Evolutionary conservation across 345 rosid genomes (phyloP), one percentile per base, ranked within the genome.

Genomic region (Orychophragmus violaceus): DNA sequence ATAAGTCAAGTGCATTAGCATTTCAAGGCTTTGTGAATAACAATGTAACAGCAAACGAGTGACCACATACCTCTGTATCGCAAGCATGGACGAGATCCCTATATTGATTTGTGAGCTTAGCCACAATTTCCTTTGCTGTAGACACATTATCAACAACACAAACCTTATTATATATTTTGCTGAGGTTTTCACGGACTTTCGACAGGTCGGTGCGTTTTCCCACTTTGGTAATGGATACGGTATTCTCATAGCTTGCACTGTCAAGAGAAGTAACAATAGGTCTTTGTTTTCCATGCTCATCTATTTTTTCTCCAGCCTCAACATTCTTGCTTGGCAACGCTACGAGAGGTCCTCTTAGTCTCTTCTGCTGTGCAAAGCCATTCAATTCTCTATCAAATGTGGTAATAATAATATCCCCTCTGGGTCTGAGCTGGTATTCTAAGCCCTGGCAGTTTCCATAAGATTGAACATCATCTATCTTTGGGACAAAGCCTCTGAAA

Each of bases 51-150:
- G 69, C 30, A 42, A 30, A 44, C 39, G 1, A 36, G 44, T 44
- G 67, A 21, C 25, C 52, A 65, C 78, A 71, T 63, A 90, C 98
- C 94, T 93, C 97, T 18, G 98, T 93, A 81, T 93, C 98, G 48
- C 98, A 93, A 50, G 97, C 98, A 82, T 93, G 96, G 23, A 90
- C 79, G 55, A 74, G 84, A 82, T 86, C 75, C 74, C 70, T 77
- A 72, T 86, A 90, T 39, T 84, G 66, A 63, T 80, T 69, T 21
- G 81, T 83, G 61, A 93, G 96, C 83, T 75, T 81, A 33, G 66
- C 60, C 33, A 86, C 94, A 19, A 85, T 81, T 70, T 81, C 70
- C 72, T 81, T 80, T 2, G 98, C 98, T 61, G 66, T 42, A 58
- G 76, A 57, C 55, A 83, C 76, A 78, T 74, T 74, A 63, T 87